Conservation (phyloP, 2,329 filamentous ascomycete genomes). For the Penicillium psychrosexuale region DNA sequence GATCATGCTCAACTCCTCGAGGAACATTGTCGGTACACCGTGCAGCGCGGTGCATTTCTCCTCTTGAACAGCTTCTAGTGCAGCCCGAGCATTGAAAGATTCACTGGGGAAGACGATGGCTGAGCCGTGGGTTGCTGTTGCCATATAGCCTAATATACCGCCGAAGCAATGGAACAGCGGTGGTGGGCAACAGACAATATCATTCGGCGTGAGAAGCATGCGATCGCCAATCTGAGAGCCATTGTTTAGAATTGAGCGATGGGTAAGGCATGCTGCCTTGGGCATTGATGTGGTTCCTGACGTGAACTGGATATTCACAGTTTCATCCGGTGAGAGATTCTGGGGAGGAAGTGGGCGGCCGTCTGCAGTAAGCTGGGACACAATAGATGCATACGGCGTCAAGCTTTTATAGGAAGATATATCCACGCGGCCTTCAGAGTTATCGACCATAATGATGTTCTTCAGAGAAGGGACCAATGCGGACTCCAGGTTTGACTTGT, state of each 20-base stretch:
- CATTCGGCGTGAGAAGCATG: slow-evolving; percentile 72
- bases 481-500: slow-evolving; percentile 48
- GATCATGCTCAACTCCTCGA: slow-evolving; percentile 78
- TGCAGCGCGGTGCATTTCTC: slow-evolving; percentile 69
- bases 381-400: slow-evolving; percentile 49
- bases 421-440: slow-evolving; percentile 59
- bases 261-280: slow-evolving; percentile 86
- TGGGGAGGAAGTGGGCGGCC: slow-evolving; percentile 45
- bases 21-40: slow-evolving; percentile 92
- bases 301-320: slow-evolving; percentile 95
- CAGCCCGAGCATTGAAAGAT: slow-evolving; percentile 76
- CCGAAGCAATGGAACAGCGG: slow-evolving; percentile 74
- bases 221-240: slow-evolving; percentile 77
- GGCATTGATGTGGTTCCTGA: slow-evolving; percentile 88
- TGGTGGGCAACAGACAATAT: slow-evolving; percentile 66
- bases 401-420: slow-evolving; percentile 42
- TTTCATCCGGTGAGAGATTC: slow-evolving; percentile 60
- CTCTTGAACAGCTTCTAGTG: slow-evolving; percentile 62
- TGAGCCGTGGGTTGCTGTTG: slow-evolving; percentile 77
- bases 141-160: slow-evolving; percentile 90
- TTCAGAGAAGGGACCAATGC: slow-evolving; percentile 65
- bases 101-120: slow-evolving; percentile 82
- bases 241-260: slow-evolving; percentile 88
- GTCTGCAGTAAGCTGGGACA: slow-evolving; percentile 43
- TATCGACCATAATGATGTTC: slow-evolving; percentile 74